Percentiles rank a stretch among this genome's conserved stretches.
Conservation (phyloP, 1,139 yeast genomes). For the Candida pseudoviswanathii region DNA sequence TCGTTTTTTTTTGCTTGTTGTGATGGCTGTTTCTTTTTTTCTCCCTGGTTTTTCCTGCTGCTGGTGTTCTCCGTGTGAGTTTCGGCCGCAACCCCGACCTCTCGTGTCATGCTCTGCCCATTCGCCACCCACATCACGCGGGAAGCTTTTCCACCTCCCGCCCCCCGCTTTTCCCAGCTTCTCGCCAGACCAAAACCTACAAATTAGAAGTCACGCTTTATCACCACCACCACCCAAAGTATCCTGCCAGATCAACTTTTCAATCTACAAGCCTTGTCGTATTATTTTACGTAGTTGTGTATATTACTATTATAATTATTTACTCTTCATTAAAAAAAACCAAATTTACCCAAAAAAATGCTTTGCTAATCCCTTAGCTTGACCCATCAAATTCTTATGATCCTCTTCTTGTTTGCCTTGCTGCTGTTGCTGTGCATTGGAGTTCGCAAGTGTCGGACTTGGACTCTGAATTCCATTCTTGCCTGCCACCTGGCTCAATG, state of each 20-base stretch:
- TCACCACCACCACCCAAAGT: not conserved
- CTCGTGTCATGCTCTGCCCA: not conserved
- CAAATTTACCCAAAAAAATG: slow-evolving; percentile 30
- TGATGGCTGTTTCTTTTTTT: not conserved
- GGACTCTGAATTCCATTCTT: slow-evolving; percentile 41
- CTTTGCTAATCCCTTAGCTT: slow-evolving; percentile 43
- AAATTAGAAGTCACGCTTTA: too few relatives aligned
- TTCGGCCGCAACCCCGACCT: not conserved
- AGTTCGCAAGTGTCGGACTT: slow-evolving; percentile 19
- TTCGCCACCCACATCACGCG: too few relatives aligned
- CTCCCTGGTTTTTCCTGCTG: not conserved
- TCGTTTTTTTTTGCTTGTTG: not conserved
- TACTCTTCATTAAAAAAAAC: not conserved
- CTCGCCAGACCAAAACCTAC: too few relatives aligned
- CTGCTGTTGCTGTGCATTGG: slow-evolving; percentile 1
- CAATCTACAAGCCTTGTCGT: too few relatives aligned
- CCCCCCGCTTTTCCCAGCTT: too few relatives aligned
- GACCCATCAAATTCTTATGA: slow-evolving; percentile 34
- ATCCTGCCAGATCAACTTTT: too few relatives aligned
- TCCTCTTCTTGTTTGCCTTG: slow-evolving; percentile 6
- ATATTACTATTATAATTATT: not conserved
- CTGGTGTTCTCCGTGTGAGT: not conserved
- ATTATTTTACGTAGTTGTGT: not conserved
- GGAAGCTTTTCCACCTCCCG: too few relatives aligned
- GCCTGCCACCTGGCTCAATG: slow-evolving; percentile 57